Conservation (phyloP, 139 green algal species). For the Coccomyxa sp. region DNA sequence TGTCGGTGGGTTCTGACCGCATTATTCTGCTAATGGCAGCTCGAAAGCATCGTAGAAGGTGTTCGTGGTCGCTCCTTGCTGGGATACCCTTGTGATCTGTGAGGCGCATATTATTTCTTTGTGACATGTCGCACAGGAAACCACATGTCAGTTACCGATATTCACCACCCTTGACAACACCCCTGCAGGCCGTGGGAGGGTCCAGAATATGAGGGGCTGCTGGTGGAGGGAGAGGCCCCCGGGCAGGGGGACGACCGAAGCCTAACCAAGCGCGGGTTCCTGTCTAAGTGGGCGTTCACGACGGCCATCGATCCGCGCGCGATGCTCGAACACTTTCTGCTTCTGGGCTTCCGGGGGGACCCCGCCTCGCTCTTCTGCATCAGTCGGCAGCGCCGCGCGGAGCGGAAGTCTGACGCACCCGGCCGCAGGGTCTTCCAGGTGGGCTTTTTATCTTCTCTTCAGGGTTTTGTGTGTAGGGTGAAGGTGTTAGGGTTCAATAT, state of each 20-base stretch:
- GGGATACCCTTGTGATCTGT: too few species aligned
- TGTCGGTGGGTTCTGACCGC: background rate
- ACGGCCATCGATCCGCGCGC: conserved; percentile 36
- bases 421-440: conserved; percentile 32
- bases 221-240: conserved; percentile 29
- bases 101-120: background rate
- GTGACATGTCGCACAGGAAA: background rate
- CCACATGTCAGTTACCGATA: background rate
- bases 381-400: conserved; percentile 35
- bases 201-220: conserved; percentile 20
- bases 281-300: conserved; percentile 48
- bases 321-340: conserved; percentile 65
- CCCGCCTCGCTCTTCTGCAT: conserved; percentile 32
- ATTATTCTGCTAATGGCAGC: background rate
- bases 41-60: background rate
- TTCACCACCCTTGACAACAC: background rate
- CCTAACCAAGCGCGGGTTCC: conserved; percentile 50
- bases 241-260: background rate
- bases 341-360: conserved; percentile 58
- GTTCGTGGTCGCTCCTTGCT: too few species aligned
- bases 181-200: conserved; percentile 26
- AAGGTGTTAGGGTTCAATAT: too few species aligned
- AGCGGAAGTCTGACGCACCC: conserved; percentile 28
- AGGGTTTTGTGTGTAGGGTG: too few species aligned
- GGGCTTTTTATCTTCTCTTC: too few species aligned